phyloP scores from a whole-genome alignment of 352 stramenopile genomes.

The Globisporangium cylindrosporum region DNA sequence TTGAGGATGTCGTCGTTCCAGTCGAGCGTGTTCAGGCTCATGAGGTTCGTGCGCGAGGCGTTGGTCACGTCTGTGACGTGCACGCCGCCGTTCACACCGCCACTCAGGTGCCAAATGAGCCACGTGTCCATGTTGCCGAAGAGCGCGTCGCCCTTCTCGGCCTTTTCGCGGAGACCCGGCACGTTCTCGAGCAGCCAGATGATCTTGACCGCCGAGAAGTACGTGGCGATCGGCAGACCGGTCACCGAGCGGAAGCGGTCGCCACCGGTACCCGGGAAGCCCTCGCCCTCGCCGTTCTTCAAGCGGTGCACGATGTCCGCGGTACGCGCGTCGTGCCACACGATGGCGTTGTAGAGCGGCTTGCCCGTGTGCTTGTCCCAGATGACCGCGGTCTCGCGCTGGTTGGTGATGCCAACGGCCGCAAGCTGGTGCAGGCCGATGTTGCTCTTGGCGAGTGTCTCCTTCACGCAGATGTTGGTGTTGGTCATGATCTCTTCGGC shows the following conservation, averaged over 20 bases:
- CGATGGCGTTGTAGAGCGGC: slow-evolving; percentile 98
- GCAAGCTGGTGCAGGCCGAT: slow-evolving; percentile 75
- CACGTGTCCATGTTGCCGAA: slow-evolving; percentile 99
- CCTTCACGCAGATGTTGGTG: slow-evolving; percentile 67
- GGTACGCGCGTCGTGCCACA: slow-evolving; percentile 98
- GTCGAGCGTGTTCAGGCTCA: slow-evolving; percentile 89
- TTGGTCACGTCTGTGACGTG: slow-evolving; percentile 99
- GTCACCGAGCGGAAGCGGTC: slow-evolving; percentile 84
- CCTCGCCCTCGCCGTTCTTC: slow-evolving; percentile 59
- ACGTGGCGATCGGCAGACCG: slow-evolving; percentile 95
- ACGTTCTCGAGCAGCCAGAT: slow-evolving; percentile 97
- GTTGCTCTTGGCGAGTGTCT: slow-evolving; percentile 66
- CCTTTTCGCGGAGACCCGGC: slow-evolving; percentile 78
- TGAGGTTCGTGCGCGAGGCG: slow-evolving; percentile 94
- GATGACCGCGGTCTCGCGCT: slow-evolving; percentile 97
- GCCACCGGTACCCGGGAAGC: slow-evolving; percentile 44
- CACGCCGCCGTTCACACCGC: slow-evolving; percentile 71
- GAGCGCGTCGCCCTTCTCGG: slow-evolving; percentile 81
- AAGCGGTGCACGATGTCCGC: slow-evolving; percentile 85
- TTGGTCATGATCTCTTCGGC: slow-evolving; percentile 94
- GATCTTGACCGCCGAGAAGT: slow-evolving; percentile 98
- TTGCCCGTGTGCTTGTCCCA: slow-evolving; percentile 96
- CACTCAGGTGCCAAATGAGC: slow-evolving; percentile 95
- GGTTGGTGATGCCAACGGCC: slow-evolving; percentile 98
- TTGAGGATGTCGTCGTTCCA: slow-evolving; percentile 90